phyloP scores from a whole-genome alignment of 2,329 filamentous ascomycete species.

The Thielaviopsis cerberus region DNA sequence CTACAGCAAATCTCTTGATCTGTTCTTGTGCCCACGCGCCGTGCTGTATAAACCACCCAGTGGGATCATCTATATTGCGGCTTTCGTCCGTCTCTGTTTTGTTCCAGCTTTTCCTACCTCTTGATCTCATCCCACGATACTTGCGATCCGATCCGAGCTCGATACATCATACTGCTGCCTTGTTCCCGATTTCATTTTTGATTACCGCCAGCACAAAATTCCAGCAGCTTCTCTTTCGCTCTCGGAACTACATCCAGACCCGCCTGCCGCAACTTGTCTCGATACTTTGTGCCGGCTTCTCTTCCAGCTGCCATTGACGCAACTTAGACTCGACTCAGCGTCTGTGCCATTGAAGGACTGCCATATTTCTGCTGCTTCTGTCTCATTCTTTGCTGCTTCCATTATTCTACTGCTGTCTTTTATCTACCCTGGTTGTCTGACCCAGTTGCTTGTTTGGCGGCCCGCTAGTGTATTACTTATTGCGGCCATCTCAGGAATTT shows the following conservation, averaged over 20 bases:
- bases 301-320: background rate
- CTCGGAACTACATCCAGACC: background rate
- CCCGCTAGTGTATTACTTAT: background rate
- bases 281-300: background rate
- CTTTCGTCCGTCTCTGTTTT: background rate
- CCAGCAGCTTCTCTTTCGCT: background rate
- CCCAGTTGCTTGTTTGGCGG: background rate
- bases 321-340: background rate
- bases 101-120: background rate
- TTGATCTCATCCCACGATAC: background rate
- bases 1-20: background rate
- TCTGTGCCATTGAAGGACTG: background rate
- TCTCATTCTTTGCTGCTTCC: background rate
- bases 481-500: background rate
- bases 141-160: background rate
- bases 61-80: too few species aligned
- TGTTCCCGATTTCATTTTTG: background rate
- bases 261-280: background rate
- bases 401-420: background rate
- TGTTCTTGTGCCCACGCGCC: background rate
- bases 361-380: background rate
- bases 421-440: background rate
- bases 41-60: too few species aligned
- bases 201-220: background rate
- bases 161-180: background rate